A percentile compares a stretch with the other conserved stretches of the same genome.
Evolutionary conservation across 768 basidiomycete species (phyloP).

Genomic region (Gloeopeniophorella convolvens): DNA sequence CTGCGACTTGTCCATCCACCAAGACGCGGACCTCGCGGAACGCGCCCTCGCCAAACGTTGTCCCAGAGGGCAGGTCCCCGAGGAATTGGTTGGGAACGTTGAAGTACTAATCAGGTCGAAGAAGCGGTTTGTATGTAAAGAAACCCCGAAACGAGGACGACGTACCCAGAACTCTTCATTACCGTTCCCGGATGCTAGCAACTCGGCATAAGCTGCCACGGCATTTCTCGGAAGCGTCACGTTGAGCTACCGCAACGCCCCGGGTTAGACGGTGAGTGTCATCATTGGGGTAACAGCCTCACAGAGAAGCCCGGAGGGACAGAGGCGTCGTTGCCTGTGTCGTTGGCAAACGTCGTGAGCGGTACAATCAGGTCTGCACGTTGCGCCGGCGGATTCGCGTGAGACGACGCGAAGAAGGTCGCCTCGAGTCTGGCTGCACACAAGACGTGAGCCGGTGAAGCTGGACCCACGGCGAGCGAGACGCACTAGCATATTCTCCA

Average conservation of each 20-base stretch:
- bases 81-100: constrained; percentile 60
- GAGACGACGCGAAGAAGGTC: constrained; percentile 63
- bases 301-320: constrained; percentile 73
- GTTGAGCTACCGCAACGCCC: constrained; percentile 39
- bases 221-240: constrained; percentile 67
- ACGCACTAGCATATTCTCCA: constrained; percentile 64
- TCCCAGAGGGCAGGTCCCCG: constrained; percentile 42
- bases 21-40: constrained; percentile 58
- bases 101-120: constrained; percentile 44
- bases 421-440: constrained; percentile 55
- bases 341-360: constrained; percentile 55
- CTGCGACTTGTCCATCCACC: constrained; percentile 50
- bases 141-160: not conserved
- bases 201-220: constrained; percentile 59
- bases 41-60: constrained; percentile 46
- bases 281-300: constrained; percentile 13
- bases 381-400: constrained; percentile 47
- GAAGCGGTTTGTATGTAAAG: not conserved
- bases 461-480: not conserved
- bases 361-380: constrained; percentile 63
- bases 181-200: constrained; percentile 62
- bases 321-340: constrained; percentile 61
- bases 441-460: not conserved
- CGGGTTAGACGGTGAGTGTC: not conserved
- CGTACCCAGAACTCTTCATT: constrained; percentile 76